These are phyloP conservation scores for Verticillium nonalfalfae DNA, from an alignment of 2,329 filamentous ascomycete species.

Conservation along the genomic window DNA sequence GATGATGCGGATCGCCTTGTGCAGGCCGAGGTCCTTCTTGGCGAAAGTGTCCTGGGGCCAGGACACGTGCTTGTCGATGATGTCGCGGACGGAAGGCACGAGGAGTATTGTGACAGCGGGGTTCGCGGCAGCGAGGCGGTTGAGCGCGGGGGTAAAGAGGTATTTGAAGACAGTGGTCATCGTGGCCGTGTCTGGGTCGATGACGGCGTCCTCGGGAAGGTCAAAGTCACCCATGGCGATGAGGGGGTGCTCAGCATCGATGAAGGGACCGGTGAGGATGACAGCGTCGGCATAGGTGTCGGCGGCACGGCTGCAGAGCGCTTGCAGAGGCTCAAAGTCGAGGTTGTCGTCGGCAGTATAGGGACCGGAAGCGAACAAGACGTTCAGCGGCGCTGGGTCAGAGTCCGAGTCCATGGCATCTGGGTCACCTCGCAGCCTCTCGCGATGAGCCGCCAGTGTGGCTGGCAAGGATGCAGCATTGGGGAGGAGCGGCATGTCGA, in stretches of 20 bases:
- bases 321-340: constrained; percentile 79
- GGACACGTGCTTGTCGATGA: constrained; percentile 74
- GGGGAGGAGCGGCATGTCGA: constrained; percentile 68
- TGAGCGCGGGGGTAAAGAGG: constrained; percentile 68
- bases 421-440: constrained; percentile 59
- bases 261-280: constrained; percentile 78
- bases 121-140: constrained; percentile 61
- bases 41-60: constrained; percentile 67
- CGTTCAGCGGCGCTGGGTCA: constrained; percentile 60
- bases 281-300: constrained; percentile 71
- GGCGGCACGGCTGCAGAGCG: constrained; percentile 71
- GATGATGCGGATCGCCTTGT: constrained; percentile 69
- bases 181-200: constrained; percentile 73
- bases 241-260: constrained; percentile 86
- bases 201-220: constrained; percentile 57
- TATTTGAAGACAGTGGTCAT: constrained; percentile 78
- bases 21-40: constrained; percentile 68
- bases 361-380: constrained; percentile 77
- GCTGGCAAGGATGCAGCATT: constrained; percentile 64
- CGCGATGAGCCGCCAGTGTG: constrained; percentile 61
- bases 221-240: constrained; percentile 77
- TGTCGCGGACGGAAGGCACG: constrained; percentile 76
- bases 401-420: constrained; percentile 56
- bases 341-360: constrained; percentile 92
- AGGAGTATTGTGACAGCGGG: constrained; percentile 77